Evolutionary conservation across 371 early-diverging fungal species (phyloP).

Genomic region (Actinomortierella wolfii): DNA sequence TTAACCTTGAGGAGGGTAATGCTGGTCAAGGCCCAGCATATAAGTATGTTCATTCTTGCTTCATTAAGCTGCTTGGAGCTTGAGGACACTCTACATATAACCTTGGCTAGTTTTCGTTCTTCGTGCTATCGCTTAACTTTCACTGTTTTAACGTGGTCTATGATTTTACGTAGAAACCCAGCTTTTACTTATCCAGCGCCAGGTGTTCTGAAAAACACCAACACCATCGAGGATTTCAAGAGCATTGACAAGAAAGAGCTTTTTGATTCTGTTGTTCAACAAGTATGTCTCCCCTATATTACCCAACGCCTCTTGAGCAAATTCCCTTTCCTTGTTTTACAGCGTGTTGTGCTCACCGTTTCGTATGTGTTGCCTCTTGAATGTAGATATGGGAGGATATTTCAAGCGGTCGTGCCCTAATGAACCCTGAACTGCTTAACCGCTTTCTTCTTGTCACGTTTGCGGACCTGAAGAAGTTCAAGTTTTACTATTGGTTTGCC

Average conservation of each 20-base stretch:
- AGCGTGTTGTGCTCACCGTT: no score
- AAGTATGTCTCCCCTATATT: conserved; percentile 50
- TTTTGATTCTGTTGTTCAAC: conserved; percentile 62
- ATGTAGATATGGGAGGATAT: conserved; percentile 78
- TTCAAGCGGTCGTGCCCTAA: conserved; percentile 61
- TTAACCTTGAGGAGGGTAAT: conserved; percentile 1
- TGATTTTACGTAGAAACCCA: conserved; percentile 38
- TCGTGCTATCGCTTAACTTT: no score
- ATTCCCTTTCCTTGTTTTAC: no score
- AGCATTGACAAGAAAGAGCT: conserved; percentile 72
- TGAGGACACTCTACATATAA: no score
- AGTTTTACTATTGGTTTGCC: conserved; percentile 92
- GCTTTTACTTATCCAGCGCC: conserved; percentile 53
- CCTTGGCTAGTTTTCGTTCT: no score
- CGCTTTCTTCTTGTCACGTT: conserved; percentile 81
- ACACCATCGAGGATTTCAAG: conserved; percentile 92
- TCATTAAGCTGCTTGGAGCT: no score
- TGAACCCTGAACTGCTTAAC: conserved; percentile 63
- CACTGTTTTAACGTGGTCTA: background rate
- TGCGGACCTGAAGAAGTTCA: conserved; percentile 93
- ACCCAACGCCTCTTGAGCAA: no score
- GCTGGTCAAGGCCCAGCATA: conserved; percentile 7
- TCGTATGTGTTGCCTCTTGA: no score
- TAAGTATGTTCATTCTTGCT: conserved; percentile 9
- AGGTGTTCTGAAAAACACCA: conserved; percentile 81